A percentile compares a stretch with the other conserved stretches of the same genome.
phyloP scores from a whole-genome alignment of 225 moss, liverwort and hornwort genomes.

The Physcomitrium patens region DNA sequence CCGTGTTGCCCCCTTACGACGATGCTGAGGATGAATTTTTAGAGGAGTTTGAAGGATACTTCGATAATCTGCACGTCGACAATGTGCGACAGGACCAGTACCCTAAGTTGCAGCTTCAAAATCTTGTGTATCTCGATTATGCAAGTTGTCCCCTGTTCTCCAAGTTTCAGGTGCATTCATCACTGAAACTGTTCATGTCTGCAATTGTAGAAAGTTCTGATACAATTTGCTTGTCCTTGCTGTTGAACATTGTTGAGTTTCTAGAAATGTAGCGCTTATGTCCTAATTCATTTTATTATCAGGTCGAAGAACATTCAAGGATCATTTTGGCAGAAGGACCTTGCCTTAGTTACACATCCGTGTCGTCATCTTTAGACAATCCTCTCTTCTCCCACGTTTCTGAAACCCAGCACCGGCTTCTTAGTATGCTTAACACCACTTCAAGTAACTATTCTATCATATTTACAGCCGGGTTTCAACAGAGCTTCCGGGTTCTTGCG shows the following conservation, averaged over 20 bases:
- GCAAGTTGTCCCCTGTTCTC: constrained; percentile 82
- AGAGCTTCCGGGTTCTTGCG: constrained; percentile 60
- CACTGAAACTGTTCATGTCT: not conserved
- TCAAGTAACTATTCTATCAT: constrained; percentile 62
- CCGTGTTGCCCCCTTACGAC: constrained; percentile 59
- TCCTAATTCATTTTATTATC: constrained; percentile 3
- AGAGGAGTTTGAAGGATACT: constrained; percentile 83
- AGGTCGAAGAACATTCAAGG: constrained; percentile 82
- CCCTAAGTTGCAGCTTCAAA: constrained; percentile 69
- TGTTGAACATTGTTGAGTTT: not conserved
- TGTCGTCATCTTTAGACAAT: constrained; percentile 33
- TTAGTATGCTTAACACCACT: constrained; percentile 74
- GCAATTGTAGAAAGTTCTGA: not conserved
- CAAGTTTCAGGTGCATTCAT: constrained; percentile 58
- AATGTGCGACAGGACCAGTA: constrained; percentile 75
- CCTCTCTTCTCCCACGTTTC: constrained; percentile 54
- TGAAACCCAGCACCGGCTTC: constrained; percentile 66
- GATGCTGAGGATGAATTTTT: constrained; percentile 89
- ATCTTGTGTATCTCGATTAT: constrained; percentile 81
- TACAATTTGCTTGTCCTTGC: no score
- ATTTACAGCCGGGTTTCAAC: constrained; percentile 76
- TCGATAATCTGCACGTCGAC: constrained; percentile 72
- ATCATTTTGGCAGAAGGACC: constrained; percentile 75
- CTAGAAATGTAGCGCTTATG: constrained; percentile 3
- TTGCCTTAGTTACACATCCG: constrained; percentile 48